phyloP scores from a whole-genome alignment of 192 early-diverging fungal genomes.

The Dissophora ornata region DNA sequence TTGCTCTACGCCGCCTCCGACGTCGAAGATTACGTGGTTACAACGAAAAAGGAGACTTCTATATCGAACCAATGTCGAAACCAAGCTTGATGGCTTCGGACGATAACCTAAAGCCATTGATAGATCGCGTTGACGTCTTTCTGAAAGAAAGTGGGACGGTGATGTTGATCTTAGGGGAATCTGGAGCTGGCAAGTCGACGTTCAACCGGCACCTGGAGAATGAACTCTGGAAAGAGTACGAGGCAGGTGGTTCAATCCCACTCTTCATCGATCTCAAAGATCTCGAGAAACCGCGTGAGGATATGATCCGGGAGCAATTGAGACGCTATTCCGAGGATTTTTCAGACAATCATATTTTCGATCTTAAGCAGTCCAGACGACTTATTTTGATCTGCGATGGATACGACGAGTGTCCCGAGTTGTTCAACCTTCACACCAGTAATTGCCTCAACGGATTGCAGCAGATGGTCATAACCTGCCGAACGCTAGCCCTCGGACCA shows the following conservation, averaged over 20 bases:
- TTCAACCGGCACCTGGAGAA: background rate
- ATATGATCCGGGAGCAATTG: background rate
- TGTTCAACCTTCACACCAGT: slow-evolving; percentile 1
- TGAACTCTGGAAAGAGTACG: slow-evolving; percentile 3
- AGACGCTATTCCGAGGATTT: background rate
- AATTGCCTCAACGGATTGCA: background rate
- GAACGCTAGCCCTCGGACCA: too few relatives aligned
- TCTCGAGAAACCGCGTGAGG: background rate
- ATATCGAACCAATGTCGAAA: background rate
- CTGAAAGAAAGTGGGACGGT: background rate
- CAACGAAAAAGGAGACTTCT: background rate
- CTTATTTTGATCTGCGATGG: slow-evolving; percentile 9
- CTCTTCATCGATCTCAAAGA: slow-evolving; percentile 6
- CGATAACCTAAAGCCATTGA: background rate
- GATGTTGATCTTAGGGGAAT: slow-evolving; percentile 3
- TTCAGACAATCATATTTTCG: background rate
- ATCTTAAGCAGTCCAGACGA: background rate
- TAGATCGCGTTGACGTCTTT: background rate
- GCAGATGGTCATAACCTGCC: too few relatives aligned
- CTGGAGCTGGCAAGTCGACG: slow-evolving; percentile 15
- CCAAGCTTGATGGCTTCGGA: background rate
- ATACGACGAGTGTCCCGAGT: background rate
- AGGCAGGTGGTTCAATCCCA: background rate
- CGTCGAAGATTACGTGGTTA: background rate
- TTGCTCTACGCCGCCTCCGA: too few relatives aligned